Percentiles rank a stretch among this genome's conserved stretches.
Conservation (phyloP, 2,329 filamentous ascomycete genomes). For the Apiospora marii region DNA sequence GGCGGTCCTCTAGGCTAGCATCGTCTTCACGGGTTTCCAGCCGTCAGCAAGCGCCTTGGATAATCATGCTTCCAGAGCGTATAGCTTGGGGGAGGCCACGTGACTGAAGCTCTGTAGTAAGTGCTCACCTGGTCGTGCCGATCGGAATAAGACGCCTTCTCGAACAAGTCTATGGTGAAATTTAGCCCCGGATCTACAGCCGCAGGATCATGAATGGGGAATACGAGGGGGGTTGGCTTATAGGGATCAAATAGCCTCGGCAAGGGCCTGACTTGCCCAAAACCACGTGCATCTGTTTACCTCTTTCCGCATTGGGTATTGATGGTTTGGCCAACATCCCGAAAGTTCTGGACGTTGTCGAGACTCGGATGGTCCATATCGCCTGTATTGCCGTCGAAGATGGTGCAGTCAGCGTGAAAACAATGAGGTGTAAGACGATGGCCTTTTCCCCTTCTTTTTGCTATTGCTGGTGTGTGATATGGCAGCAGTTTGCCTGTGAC, state of each 20-base stretch:
- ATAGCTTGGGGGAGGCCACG: not conserved
- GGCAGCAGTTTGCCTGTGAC: not conserved
- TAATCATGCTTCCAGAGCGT: too few species aligned
- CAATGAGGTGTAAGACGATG: not conserved
- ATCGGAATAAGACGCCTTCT: constrained; percentile 73
- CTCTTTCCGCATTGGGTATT: constrained; percentile 65
- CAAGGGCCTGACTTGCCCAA: not conserved
- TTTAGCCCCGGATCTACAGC: not conserved
- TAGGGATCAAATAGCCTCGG: not conserved
- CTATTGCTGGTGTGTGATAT: not conserved
- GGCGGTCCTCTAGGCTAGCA: constrained; percentile 71
- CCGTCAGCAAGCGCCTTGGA: too few species aligned
- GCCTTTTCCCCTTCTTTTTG: not conserved
- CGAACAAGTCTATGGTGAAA: constrained; percentile 52
- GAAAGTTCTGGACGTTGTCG: constrained; percentile 74
- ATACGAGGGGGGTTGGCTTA: not conserved
- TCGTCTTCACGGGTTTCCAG: constrained; percentile 62
- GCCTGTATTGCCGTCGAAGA: not conserved
- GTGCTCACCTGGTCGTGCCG: constrained; percentile 65
- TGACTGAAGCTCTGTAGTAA: not conserved
- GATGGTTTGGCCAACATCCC: constrained; percentile 75
- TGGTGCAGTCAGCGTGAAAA: not conserved
- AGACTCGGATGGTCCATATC: not conserved
- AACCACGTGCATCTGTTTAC: constrained; percentile 47
- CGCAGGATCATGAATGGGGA: not conserved